Evolutionary conservation across 805 yeast genomes (phyloP).

Genomic region (Candida sakaeoensis): DNA sequence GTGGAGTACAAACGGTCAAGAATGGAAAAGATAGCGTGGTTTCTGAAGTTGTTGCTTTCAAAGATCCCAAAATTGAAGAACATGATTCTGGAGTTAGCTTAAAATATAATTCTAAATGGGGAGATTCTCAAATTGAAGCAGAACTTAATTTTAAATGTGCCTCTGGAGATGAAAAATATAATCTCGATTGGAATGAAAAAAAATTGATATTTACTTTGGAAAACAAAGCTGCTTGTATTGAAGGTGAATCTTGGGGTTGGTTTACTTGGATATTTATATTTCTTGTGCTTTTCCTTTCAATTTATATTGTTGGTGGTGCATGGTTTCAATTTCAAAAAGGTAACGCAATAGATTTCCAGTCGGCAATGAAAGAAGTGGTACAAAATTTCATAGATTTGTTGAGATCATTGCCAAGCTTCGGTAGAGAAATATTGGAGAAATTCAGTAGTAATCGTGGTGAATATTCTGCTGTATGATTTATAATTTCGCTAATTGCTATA

Average conservation of each 20-base stretch:
- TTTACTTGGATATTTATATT: conserved; percentile 79
- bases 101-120: conserved; percentile 60
- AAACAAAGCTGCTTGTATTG: conserved; percentile 39
- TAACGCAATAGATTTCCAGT: conserved; percentile 67
- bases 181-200: conserved; percentile 37
- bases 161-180: conserved; percentile 11
- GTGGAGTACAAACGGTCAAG: conserved; percentile 63
- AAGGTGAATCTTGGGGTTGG: conserved; percentile 68
- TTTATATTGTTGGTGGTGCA: conserved; percentile 69
- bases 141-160: conserved; percentile 47
- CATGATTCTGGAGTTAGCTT: conserved; percentile 26
- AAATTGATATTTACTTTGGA: conserved; percentile 24
- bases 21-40: conserved; percentile 48
- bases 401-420: conserved; percentile 59
- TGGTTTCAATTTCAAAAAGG: conserved; percentile 74
- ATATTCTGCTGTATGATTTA: conserved; percentile 77
- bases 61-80: conserved; percentile 34
- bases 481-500: conserved; percentile 22
- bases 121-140: conserved; percentile 49
- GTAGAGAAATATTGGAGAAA: conserved; percentile 63
- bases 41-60: conserved; percentile 61
- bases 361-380: conserved; percentile 66
- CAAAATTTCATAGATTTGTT: conserved; percentile 61
- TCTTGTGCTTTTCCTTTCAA: conserved; percentile 63
- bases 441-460: conserved; percentile 77